Evolutionary conservation across 2,329 filamentous ascomycete species (phyloP).

Genomic region (Cladosporium oxysporum): DNA sequence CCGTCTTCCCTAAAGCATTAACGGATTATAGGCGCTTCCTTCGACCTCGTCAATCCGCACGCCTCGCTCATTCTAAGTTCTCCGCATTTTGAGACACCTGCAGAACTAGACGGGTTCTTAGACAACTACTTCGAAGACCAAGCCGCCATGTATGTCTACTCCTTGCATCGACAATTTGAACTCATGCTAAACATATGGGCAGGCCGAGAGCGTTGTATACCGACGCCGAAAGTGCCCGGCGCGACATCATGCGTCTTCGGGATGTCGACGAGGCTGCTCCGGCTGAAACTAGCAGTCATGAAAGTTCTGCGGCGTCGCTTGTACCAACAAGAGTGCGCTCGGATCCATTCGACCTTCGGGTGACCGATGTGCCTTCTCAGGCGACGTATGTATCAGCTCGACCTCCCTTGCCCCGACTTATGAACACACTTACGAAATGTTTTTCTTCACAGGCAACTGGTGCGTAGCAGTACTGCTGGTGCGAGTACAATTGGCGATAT

Average conservation of each 20-base stretch:
- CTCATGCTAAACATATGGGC: not conserved
- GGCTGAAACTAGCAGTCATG: not conserved
- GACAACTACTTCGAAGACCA: conserved; percentile 36
- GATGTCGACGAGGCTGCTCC: not conserved
- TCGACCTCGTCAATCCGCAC: conserved; percentile 40
- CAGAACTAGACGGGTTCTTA: conserved; percentile 36
- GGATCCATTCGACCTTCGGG: conserved; percentile 15
- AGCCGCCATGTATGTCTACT: conserved; percentile 5
- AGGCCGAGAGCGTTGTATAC: conserved; percentile 25
- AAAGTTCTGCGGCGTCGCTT: conserved; percentile 12
- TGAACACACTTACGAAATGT: conserved; percentile 39
- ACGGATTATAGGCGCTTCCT: conserved; percentile 32
- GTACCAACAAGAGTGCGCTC: conserved; percentile 14
- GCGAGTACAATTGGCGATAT: conserved; percentile 30
- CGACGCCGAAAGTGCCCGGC: conserved; percentile 31
- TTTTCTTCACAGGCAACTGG: conserved; percentile 31
- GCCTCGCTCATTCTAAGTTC: conserved; percentile 34
- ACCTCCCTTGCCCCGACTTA: conserved; percentile 30
- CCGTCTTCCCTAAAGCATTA: not conserved
- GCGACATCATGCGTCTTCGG: conserved; percentile 29
- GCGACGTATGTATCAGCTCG: conserved; percentile 35
- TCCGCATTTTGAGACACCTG: conserved; percentile 35
- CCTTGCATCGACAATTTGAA: not conserved
- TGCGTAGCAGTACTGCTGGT: conserved; percentile 13
- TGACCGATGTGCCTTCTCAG: conserved; percentile 16